phyloP scores from a whole-genome alignment of 257 asterid genomes.

The Solanum neorickii region DNA sequence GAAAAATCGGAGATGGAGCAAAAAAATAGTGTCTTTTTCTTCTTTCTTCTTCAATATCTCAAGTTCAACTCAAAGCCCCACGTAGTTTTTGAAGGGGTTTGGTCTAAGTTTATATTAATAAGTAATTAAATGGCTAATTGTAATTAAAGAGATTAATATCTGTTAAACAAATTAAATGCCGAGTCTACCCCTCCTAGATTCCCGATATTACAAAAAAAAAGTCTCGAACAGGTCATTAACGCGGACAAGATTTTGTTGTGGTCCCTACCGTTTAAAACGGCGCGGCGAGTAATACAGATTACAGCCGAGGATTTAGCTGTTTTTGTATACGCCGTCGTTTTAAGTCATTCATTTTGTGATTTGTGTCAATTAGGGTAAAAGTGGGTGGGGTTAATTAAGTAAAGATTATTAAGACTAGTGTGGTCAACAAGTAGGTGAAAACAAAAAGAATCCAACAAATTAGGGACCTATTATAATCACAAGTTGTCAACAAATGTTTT shows the following conservation, averaged over 20 bases:
- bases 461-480: not conserved
- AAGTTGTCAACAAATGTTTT: not conserved
- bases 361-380: not conserved
- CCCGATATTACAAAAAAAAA: conserved; percentile 9
- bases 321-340: not conserved
- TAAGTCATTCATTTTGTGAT: not conserved
- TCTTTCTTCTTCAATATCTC: not conserved
- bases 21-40: conserved; percentile 8
- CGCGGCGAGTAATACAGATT: not conserved
- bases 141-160: not conserved
- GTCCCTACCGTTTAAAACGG: conserved; percentile 22
- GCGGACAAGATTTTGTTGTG: conserved; percentile 11
- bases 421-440: not conserved
- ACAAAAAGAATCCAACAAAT: not conserved
- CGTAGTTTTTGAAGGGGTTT: conserved; percentile 46
- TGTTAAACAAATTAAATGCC: conserved; percentile 17
- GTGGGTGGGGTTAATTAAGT: not conserved
- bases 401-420: not conserved
- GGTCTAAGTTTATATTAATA: conserved; percentile 29
- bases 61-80: conserved; percentile 12
- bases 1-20: conserved; percentile 9
- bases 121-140: not conserved
- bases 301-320: not conserved
- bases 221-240: conserved; percentile 10
- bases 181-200: conserved; percentile 29